Conservation (phyloP, 2,329 filamentous ascomycete genomes). For the Phaeosphaeriaceae sp. region DNA sequence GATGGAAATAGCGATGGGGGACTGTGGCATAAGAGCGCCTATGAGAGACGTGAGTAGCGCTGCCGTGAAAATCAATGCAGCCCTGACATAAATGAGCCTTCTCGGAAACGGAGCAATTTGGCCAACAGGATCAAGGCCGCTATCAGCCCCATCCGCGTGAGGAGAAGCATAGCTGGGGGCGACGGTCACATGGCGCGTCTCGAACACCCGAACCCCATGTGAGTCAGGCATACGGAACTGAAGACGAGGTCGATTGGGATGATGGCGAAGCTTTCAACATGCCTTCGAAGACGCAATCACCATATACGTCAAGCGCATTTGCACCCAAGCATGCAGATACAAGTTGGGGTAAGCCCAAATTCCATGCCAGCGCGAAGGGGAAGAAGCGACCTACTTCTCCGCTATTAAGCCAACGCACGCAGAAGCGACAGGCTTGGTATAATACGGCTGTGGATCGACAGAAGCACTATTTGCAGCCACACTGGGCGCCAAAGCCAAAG, state of each 20-base stretch:
- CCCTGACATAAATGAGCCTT: not conserved
- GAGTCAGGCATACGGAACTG: not conserved
- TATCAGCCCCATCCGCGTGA: not conserved
- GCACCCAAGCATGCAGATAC: not conserved
- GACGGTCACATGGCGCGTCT: not conserved
- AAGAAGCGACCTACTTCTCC: not conserved
- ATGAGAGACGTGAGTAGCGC: not conserved
- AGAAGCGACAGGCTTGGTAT: not conserved
- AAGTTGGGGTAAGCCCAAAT: not conserved
- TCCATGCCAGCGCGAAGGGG: not conserved
- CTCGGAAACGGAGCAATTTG: not conserved
- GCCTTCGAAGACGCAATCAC: not conserved
- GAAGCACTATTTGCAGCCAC: not conserved
- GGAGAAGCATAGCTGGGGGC: not conserved
- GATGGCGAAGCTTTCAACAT: not conserved
- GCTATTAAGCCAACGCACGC: not conserved
- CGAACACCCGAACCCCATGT: not conserved
- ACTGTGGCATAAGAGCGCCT: not conserved
- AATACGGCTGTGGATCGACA: not conserved
- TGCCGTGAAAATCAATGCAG: not conserved
- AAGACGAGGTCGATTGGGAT: conserved; percentile 9
- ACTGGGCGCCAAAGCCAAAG: not conserved
- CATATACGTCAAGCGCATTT: not conserved
- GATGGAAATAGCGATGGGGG: not conserved
- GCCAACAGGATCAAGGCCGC: not conserved